phyloP scores from a whole-genome alignment of 1,284 basidiomycete genomes.

The Tranzscheliella williamsii region DNA sequence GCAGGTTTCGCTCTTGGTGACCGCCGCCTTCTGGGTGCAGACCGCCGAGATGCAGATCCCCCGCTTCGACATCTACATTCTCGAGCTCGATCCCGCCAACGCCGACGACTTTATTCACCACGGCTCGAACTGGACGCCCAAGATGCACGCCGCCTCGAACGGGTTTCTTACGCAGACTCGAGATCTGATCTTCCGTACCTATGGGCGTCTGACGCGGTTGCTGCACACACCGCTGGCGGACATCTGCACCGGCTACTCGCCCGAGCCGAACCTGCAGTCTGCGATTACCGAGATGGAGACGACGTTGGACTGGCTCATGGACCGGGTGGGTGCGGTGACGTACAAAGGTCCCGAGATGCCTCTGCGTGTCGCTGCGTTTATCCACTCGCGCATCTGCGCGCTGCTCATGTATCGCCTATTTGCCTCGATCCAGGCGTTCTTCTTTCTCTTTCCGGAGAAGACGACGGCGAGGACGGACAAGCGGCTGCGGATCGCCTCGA shows the following conservation, averaged over 20 bases:
- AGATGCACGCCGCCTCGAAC: conserved; percentile 28
- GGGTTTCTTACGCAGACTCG: conserved; percentile 34
- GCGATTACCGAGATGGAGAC: conserved; percentile 46
- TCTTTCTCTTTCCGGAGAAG: conserved; percentile 32
- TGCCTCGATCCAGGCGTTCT: conserved; percentile 35
- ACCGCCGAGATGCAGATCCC: conserved; percentile 38
- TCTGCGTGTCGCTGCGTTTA: conserved; percentile 33
- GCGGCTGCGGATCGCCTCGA: conserved; percentile 36
- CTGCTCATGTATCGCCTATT: conserved; percentile 42
- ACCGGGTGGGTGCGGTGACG: conserved; percentile 23
- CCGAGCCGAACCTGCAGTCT: conserved; percentile 46
- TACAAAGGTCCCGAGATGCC: conserved; percentile 42
- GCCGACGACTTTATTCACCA: conserved; percentile 44
- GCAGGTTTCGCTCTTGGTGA: conserved; percentile 19
- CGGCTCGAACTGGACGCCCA: conserved; percentile 45
- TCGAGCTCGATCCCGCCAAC: conserved; percentile 27
- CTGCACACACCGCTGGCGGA: conserved; percentile 45
- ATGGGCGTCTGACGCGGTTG: conserved; percentile 37
- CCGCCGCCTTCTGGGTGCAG: conserved; percentile 38
- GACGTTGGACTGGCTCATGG: conserved; percentile 31
- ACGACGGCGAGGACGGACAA: conserved; percentile 29
- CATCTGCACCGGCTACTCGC: conserved; percentile 35
- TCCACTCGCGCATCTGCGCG: conserved; percentile 31
- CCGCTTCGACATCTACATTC: conserved; percentile 35
- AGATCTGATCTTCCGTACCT: conserved; percentile 35